Evolutionary conservation across 2,329 filamentous ascomycete genomes (phyloP).

Genomic region (Calonectria pauciramosa): DNA sequence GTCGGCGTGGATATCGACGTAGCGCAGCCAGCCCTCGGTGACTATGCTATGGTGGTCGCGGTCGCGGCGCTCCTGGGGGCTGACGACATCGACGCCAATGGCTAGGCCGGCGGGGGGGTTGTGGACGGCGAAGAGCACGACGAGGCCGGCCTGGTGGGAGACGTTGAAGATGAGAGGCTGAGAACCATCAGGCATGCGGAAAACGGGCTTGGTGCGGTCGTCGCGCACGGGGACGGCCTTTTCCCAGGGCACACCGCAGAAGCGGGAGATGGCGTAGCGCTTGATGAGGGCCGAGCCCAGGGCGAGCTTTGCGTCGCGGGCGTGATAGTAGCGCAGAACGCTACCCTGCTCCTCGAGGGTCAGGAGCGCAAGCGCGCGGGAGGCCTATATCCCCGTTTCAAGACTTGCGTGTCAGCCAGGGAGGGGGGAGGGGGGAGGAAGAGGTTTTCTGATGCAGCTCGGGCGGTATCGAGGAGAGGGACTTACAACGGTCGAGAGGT

Average conservation of each 20-base stretch:
- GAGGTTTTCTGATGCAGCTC: background rate
- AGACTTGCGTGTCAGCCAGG: slow-evolving; percentile 2
- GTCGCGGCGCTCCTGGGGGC: slow-evolving; percentile 76
- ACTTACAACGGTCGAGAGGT: slow-evolving; percentile 63
- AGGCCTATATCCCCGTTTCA: slow-evolving; percentile 58
- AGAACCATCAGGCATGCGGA: slow-evolving; percentile 60
- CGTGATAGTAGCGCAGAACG: slow-evolving; percentile 74
- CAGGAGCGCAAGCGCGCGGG: slow-evolving; percentile 67
- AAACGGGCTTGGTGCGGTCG: slow-evolving; percentile 67
- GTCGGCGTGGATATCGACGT: slow-evolving; percentile 79
- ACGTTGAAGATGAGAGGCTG: slow-evolving; percentile 78
- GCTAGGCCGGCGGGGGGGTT: slow-evolving; percentile 54
- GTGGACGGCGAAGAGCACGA: slow-evolving; percentile 72
- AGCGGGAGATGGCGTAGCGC: slow-evolving; percentile 74
- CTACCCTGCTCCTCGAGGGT: slow-evolving; percentile 67
- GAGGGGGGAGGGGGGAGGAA: background rate
- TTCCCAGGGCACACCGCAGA: slow-evolving; percentile 72
- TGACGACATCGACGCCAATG: slow-evolving; percentile 83
- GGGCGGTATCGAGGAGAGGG: no score
- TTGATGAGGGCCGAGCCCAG: slow-evolving; percentile 82
- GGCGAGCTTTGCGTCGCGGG: slow-evolving; percentile 81
- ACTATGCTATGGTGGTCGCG: slow-evolving; percentile 71
- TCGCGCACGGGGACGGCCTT: slow-evolving; percentile 70
- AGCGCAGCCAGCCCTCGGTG: slow-evolving; percentile 73
- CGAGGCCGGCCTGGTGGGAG: slow-evolving; percentile 82